A percentile compares a stretch with the other conserved stretches of the same genome.
Evolutionary conservation across 164 flowering plant genomes (phyloP).

Genomic region (Berberis vulgaris): DNA sequence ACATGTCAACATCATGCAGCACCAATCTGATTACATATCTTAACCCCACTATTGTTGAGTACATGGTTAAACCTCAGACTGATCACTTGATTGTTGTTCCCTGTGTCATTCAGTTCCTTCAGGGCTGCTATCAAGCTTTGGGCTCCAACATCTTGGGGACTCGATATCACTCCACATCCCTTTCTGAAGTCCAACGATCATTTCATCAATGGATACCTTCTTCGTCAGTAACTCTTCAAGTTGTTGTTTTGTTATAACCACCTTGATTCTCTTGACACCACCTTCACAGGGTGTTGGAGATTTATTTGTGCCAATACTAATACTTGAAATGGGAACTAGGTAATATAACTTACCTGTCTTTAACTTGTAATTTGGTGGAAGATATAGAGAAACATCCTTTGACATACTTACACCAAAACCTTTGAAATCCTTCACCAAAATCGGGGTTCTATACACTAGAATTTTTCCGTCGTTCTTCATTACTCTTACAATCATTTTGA

Average conservation of each 20-base stretch:
- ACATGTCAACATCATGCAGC: too few relatives aligned
- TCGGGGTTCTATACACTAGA: slow-evolving; percentile 14
- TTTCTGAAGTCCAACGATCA: slow-evolving; percentile 11
- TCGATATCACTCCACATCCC: slow-evolving; percentile 8
- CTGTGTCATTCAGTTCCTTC: slow-evolving; percentile 21
- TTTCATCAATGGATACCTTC: slow-evolving; percentile 22
- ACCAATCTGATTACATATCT: too few relatives aligned
- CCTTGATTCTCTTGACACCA: slow-evolving; percentile 26
- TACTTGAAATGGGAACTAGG: slow-evolving; percentile 5
- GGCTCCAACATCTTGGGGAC: slow-evolving; percentile 23
- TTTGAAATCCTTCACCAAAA: slow-evolving; percentile 22
- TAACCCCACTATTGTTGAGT: too few relatives aligned
- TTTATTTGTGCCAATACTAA: neutral
- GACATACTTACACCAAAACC: slow-evolving; percentile 14
- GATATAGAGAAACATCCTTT: slow-evolving; percentile 8
- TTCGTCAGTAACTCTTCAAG: slow-evolving; percentile 31
- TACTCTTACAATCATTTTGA: slow-evolving; percentile 12
- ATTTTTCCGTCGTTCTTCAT: slow-evolving; percentile 25
- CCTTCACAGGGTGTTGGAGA: too few relatives aligned
- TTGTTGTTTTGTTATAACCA: slow-evolving; percentile 43
- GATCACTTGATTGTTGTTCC: too few relatives aligned
- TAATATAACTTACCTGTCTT: slow-evolving; percentile 25
- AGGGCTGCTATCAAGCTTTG: slow-evolving; percentile 29
- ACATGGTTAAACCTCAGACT: too few relatives aligned
- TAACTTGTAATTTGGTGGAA: slow-evolving; percentile 23